Percentiles rank a stretch among this genome's conserved stretches.
Evolutionary conservation across 2,329 filamentous ascomycete species (phyloP).

Genomic region (Colletotrichum higginsianum): DNA sequence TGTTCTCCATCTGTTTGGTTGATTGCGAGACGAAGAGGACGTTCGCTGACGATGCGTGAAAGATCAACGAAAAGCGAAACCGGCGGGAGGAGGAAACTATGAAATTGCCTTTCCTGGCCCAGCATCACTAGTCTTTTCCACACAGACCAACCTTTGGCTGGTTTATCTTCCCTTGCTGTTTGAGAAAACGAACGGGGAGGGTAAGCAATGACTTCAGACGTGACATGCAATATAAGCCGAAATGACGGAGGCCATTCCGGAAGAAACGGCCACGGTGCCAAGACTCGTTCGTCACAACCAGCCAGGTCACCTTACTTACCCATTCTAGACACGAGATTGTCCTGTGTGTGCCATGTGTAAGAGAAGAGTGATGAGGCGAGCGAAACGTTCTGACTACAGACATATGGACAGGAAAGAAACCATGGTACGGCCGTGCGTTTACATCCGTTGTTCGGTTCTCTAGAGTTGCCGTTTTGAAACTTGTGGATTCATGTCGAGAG

Average conservation of each 20-base stretch:
- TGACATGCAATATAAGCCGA: not conserved
- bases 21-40: too few relatives aligned
- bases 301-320: not conserved
- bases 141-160: too few relatives aligned
- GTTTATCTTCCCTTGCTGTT: too few relatives aligned
- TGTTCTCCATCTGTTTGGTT: not conserved
- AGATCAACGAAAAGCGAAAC: too few relatives aligned
- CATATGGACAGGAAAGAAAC: not conserved
- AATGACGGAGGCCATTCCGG: not conserved
- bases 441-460: constrained; percentile 24
- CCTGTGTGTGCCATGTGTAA: not conserved
- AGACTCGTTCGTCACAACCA: not conserved
- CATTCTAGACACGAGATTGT: not conserved
- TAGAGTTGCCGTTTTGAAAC: constrained; percentile 3
- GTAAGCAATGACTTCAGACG: not conserved
- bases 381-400: not conserved
- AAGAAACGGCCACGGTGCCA: constrained; percentile 1
- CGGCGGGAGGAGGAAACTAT: too few relatives aligned
- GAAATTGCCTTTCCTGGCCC: too few relatives aligned
- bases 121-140: too few relatives aligned
- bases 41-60: too few relatives aligned
- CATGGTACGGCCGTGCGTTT: constrained; percentile 31
- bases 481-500: not conserved
- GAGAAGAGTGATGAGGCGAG: not conserved
- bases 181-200: not conserved